These are phyloP conservation scores for Teunomyces tritomae DNA, from an alignment of 805 yeast genomes.

Conservation along the genomic window DNA sequence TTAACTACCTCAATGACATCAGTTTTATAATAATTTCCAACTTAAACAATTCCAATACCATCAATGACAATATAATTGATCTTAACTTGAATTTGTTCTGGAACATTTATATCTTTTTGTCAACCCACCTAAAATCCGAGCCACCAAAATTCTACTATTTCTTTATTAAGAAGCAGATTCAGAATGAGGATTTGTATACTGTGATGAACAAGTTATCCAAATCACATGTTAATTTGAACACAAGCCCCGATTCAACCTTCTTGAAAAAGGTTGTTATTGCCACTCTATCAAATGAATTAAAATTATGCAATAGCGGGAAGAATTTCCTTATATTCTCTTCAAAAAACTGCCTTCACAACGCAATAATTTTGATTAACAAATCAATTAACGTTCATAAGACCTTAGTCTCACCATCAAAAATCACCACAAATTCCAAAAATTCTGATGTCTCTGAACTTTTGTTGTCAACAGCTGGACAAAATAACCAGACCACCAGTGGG, in stretches of 20 bases:
- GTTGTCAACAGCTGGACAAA: not conserved
- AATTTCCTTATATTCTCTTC: slow-evolving; percentile 28
- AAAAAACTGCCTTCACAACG: slow-evolving; percentile 47
- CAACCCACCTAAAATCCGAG: slow-evolving; percentile 33
- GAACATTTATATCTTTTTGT: slow-evolving; percentile 47
- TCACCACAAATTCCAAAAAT: not conserved
- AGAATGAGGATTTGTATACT: slow-evolving; percentile 4
- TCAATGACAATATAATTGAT: slow-evolving; percentile 29
- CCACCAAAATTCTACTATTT: slow-evolving; percentile 20
- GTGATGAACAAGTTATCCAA: slow-evolving; percentile 27
- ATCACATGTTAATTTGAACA: slow-evolving; percentile 14
- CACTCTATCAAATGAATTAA: slow-evolving; percentile 37
- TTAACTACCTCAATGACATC: slow-evolving; percentile 50
- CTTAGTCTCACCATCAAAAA: not conserved
- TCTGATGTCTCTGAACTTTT: not conserved
- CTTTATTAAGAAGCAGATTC: slow-evolving; percentile 11
- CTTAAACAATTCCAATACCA: slow-evolving; percentile 16
- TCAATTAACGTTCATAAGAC: slow-evolving; percentile 19
- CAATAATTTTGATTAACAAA: slow-evolving; percentile 52
- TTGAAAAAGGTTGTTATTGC: slow-evolving; percentile 25
- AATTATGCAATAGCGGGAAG: slow-evolving; percentile 17
- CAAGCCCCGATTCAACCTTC: slow-evolving; percentile 12
- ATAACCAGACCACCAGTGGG: not conserved
- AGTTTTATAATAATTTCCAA: slow-evolving; percentile 41
- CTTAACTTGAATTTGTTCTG: slow-evolving; percentile 39